Percentiles rank a stretch among this genome's conserved stretches.
phyloP scores from a whole-genome alignment of 202 grass and related monocot species.

The Panicum virgatum region DNA sequence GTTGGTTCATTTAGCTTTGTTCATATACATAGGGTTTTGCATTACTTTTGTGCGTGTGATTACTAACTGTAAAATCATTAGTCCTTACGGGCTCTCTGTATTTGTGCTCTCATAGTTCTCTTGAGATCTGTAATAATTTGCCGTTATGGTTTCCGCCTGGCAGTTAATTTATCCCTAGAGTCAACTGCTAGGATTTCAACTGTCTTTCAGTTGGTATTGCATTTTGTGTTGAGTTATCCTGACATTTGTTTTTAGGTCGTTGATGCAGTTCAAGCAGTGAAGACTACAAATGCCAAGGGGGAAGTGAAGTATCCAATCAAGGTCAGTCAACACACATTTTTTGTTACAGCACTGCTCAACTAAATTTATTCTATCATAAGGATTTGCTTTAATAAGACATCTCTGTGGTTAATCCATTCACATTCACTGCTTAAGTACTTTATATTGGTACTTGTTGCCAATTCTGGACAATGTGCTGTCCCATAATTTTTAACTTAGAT shows the following conservation, averaged over 20 bases:
- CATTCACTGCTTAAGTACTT: background rate
- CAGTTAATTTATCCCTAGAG: background rate
- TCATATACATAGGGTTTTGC: background rate
- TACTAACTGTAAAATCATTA: background rate
- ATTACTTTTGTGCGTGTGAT: background rate
- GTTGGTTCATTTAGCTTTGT: background rate
- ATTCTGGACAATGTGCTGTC: background rate
- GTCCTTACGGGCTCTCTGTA: background rate
- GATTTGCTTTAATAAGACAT: background rate
- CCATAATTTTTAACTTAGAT: background rate
- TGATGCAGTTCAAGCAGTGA: conserved; percentile 88
- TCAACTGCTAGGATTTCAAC: conserved; percentile 7
- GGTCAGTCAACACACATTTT: conserved; percentile 35
- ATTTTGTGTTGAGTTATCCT: background rate
- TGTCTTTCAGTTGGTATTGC: background rate
- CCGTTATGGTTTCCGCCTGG: background rate
- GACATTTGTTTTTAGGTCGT: conserved; percentile 64
- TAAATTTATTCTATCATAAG: background rate
- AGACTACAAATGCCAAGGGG: conserved; percentile 76
- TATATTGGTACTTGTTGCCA: background rate
- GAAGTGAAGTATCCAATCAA: conserved; percentile 95
- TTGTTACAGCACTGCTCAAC: background rate
- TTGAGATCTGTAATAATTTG: background rate
- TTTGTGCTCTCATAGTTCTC: background rate
- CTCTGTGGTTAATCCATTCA: background rate